Conservation (phyloP, 106 monocot genomes). For the Dendrobium catenatum region DNA sequence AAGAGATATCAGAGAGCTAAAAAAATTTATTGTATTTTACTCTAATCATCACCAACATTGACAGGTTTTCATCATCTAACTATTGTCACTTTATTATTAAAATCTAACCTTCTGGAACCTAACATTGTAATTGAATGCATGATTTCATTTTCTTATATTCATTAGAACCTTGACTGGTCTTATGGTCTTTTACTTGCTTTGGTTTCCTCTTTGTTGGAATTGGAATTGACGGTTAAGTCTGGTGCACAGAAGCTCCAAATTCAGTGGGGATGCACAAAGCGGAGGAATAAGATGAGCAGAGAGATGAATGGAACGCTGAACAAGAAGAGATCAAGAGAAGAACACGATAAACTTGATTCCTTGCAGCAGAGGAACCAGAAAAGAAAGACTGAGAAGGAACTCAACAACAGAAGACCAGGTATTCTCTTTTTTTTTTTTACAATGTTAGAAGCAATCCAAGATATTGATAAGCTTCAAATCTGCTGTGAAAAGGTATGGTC, state of each 20-base stretch:
- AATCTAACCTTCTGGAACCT: not conserved
- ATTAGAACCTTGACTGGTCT: too few species aligned
- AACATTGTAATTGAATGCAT: too few species aligned
- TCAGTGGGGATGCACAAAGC: conserved; percentile 9
- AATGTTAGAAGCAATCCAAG: conserved; percentile 11
- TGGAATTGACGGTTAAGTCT: conserved; percentile 33
- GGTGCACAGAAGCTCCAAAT: conserved; percentile 37
- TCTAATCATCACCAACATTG: too few species aligned
- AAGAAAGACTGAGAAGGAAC: conserved; percentile 20
- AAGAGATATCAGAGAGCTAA: too few species aligned
- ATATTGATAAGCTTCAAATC: conserved; percentile 5
- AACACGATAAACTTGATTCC: conserved; percentile 13
- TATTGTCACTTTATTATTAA: too few species aligned
- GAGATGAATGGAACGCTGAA: not conserved
- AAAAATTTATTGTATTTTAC: too few species aligned
- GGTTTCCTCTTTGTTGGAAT: conserved; percentile 20
- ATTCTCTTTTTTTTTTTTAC: conserved; percentile 16
- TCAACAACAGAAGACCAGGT: conserved; percentile 54
- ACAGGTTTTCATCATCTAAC: too few species aligned
- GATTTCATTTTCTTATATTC: too few species aligned
- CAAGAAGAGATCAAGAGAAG: conserved; percentile 18
- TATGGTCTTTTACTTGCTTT: not conserved
- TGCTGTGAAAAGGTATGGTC: conserved; percentile 13
- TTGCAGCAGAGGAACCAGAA: conserved; percentile 16
- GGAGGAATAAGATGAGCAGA: not conserved